These are phyloP conservation scores for Conoideocrella luteorostrata DNA, from an alignment of 2,329 filamentous ascomycete genomes.

Conservation along the genomic window DNA sequence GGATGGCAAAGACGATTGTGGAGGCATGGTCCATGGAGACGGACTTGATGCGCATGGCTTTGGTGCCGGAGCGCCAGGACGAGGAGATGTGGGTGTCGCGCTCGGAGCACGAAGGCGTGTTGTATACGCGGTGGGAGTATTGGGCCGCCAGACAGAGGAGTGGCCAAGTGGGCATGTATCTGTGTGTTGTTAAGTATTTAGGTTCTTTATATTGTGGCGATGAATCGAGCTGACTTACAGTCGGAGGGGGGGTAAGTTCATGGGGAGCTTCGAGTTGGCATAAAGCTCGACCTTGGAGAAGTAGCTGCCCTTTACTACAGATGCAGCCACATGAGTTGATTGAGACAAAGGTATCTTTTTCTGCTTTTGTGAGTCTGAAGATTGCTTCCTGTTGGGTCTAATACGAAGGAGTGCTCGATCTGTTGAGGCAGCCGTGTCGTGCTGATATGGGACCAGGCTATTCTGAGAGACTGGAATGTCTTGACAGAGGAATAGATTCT, in stretches of 20 bases:
- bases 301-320: conserved; percentile 43
- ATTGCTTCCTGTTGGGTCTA: background rate
- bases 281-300: conserved; percentile 76
- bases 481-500: conserved; percentile 38
- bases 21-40: conserved; percentile 71
- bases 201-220: background rate
- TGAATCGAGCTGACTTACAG: conserved; percentile 56
- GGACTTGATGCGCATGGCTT: conserved; percentile 80
- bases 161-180: conserved; percentile 68
- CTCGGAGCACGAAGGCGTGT: conserved; percentile 55
- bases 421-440: too few species aligned
- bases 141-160: conserved; percentile 72
- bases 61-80: conserved; percentile 68
- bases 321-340: conserved; percentile 12
- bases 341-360: background rate
- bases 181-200: conserved; percentile 20
- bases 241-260: conserved; percentile 59
- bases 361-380: background rate
- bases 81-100: conserved; percentile 63
- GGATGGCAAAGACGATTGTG: conserved; percentile 76
- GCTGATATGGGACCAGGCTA: background rate
- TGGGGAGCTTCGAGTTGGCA: conserved; percentile 67
- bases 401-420: too few species aligned
- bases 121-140: conserved; percentile 71
- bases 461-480: background rate